A percentile compares a stretch with the other conserved stretches of the same genome.
Evolutionary conservation across 2,329 filamentous ascomycete genomes (phyloP).

Genomic region (Xylaria sp.): DNA sequence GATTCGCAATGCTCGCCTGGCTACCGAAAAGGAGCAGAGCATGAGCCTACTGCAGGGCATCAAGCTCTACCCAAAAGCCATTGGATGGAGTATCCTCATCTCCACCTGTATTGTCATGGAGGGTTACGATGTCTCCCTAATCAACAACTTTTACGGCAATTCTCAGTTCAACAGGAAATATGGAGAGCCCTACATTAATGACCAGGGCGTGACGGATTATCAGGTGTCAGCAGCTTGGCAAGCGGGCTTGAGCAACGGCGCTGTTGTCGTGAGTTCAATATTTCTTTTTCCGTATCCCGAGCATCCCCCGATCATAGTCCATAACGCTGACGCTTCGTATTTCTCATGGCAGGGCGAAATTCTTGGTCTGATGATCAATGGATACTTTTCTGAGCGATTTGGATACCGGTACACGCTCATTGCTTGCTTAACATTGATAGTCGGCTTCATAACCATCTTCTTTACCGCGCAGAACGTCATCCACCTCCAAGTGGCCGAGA

Average conservation of each 20-base stretch:
- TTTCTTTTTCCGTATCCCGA: neutral
- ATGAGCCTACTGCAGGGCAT: slow-evolving; percentile 80
- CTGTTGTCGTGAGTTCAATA: slow-evolving; percentile 39
- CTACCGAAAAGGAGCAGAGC: slow-evolving; percentile 66
- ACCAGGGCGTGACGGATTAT: slow-evolving; percentile 49
- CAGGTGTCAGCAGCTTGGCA: slow-evolving; percentile 68
- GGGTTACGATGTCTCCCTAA: slow-evolving; percentile 81
- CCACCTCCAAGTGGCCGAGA: slow-evolving; percentile 64
- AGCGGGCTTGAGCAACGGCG: slow-evolving; percentile 62
- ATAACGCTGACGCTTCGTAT: slow-evolving; percentile 2
- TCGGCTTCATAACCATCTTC: slow-evolving; percentile 66
- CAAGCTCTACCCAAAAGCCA: slow-evolving; percentile 83
- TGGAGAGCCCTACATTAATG: slow-evolving; percentile 49
- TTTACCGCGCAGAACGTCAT: slow-evolving; percentile 68
- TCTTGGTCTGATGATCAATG: slow-evolving; percentile 69
- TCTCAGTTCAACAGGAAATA: slow-evolving; percentile 64
- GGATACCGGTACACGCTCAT: slow-evolving; percentile 72
- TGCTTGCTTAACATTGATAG: slow-evolving; percentile 57
- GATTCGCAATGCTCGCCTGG: slow-evolving; percentile 53
- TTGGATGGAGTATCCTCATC: slow-evolving; percentile 82
- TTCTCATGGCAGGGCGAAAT: slow-evolving; percentile 59
- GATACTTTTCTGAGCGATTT: slow-evolving; percentile 68
- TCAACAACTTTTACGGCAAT: slow-evolving; percentile 78
- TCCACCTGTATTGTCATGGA: slow-evolving; percentile 94
- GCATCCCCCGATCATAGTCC: too few relatives aligned